A percentile compares a stretch with the other conserved stretches of the same genome.
Conservation (phyloP, 306 rosid genomes). For the Prunus kanzakura region DNA sequence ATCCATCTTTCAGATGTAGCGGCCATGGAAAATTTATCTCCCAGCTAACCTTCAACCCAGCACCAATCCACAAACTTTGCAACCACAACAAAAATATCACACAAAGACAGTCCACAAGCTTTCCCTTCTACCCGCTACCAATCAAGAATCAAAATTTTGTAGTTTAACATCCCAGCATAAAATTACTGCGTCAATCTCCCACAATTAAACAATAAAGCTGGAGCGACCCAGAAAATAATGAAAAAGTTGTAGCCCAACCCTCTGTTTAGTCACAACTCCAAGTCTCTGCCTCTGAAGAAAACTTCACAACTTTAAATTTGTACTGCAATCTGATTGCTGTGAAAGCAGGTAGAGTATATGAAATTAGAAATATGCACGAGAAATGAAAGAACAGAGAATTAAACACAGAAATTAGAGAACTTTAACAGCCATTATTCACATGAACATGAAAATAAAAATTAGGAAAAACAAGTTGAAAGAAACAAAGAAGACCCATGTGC, state of each 20-base stretch:
- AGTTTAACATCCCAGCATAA: conserved; percentile 48
- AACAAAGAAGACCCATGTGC: neutral
- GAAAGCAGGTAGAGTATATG: neutral
- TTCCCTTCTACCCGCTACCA: conserved; percentile 51
- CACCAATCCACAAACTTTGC: neutral
- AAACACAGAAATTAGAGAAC: neutral
- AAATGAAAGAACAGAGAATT: neutral
- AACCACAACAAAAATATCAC: neutral
- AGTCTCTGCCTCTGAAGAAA: conserved; percentile 2
- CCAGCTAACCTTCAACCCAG: neutral
- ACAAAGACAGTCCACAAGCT: conserved; percentile 8
- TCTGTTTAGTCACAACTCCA: conserved; percentile 13
- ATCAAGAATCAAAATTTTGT: conserved; percentile 48
- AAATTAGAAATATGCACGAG: neutral
- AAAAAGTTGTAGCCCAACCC: neutral
- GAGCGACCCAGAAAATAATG: conserved; percentile 14
- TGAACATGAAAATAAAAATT: neutral
- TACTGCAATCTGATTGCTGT: conserved; percentile 9
- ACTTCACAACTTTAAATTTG: conserved; percentile 4
- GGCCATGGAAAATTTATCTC: conserved; percentile 42
- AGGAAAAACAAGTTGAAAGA: neutral
- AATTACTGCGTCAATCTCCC: neutral
- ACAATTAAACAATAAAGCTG: conserved; percentile 5
- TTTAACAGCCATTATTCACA: neutral
- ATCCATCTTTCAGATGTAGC: conserved; percentile 65